Conservation (phyloP, 1,284 basidiomycete species). For the Takashimella tepidaria region DNA sequence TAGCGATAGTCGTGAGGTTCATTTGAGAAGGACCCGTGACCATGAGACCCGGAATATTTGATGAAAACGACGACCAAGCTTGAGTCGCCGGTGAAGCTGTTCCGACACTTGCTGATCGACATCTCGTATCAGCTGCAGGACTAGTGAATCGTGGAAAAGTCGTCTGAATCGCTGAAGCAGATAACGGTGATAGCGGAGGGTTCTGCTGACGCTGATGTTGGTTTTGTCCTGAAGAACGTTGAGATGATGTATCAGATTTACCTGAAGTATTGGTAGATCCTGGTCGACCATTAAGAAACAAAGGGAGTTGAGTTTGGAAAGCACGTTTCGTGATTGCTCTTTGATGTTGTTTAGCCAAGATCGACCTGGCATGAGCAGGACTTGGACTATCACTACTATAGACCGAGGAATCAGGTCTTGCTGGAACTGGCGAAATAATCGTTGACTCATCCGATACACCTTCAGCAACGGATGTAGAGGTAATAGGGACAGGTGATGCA, state of each 20-base stretch:
- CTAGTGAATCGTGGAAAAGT: neutral
- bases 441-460: neutral
- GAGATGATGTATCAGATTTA: neutral
- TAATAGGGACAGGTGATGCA: neutral
- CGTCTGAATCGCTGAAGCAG: neutral
- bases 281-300: neutral
- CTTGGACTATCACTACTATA: conserved; percentile 9
- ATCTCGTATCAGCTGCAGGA: neutral
- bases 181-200: neutral
- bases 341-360: conserved; percentile 39
- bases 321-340: conserved; percentile 30
- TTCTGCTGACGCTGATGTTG: neutral
- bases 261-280: neutral
- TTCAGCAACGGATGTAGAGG: neutral
- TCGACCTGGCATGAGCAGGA: conserved; percentile 31
- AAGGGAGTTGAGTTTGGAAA: conserved; percentile 28
- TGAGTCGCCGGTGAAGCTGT: neutral
- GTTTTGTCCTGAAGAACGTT: neutral
- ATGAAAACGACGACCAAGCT: neutral
- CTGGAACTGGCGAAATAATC: neutral
- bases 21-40: neutral
- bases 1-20: neutral
- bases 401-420: neutral
- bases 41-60: neutral
- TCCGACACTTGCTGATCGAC: neutral